Evolutionary conservation across 2,329 filamentous ascomycete genomes (phyloP).

Genomic region (Aureobasidium subglaciale): DNA sequence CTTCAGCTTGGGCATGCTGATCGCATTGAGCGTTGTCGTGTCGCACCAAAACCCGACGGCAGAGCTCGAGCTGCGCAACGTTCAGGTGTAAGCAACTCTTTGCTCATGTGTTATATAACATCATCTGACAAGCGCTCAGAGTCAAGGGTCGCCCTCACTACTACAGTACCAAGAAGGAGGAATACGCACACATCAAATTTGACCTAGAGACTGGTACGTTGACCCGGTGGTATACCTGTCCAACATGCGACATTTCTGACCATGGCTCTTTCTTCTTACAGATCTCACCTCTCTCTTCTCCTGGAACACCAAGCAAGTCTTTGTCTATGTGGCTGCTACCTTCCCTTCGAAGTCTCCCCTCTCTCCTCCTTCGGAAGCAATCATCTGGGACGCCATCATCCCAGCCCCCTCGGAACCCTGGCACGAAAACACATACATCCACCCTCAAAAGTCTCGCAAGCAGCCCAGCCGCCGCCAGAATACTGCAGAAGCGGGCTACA

Average conservation of each 20-base stretch:
- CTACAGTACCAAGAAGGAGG: slow-evolving; percentile 85
- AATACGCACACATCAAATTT: slow-evolving; percentile 93
- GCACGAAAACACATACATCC: slow-evolving; percentile 45
- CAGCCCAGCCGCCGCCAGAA: slow-evolving; percentile 21
- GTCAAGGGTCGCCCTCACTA: slow-evolving; percentile 92
- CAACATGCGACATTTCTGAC: slow-evolving; percentile 20
- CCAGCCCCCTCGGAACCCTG: slow-evolving; percentile 58
- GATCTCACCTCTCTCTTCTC: slow-evolving; percentile 90
- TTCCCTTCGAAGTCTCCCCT: slow-evolving; percentile 41
- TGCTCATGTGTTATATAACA: not conserved
- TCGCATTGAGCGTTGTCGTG: slow-evolving; percentile 72
- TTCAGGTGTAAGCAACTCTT: slow-evolving; percentile 66
- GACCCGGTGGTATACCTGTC: not conserved
- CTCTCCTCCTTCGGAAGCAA: slow-evolving; percentile 52
- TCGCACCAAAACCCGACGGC: slow-evolving; percentile 61
- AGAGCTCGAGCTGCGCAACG: slow-evolving; percentile 60
- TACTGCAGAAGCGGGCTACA: slow-evolving; percentile 19
- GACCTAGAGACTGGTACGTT: slow-evolving; percentile 66
- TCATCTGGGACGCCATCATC: slow-evolving; percentile 96
- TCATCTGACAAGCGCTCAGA: slow-evolving; percentile 37
- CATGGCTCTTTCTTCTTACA: slow-evolving; percentile 21
- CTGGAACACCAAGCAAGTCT: slow-evolving; percentile 99
- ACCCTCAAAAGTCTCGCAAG: slow-evolving; percentile 50
- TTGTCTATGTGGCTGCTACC: slow-evolving; percentile 86
- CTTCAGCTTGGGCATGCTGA: slow-evolving; percentile 69